Conservation (phyloP, 257 asterid species). For the Solanum bulbocastanum region DNA sequence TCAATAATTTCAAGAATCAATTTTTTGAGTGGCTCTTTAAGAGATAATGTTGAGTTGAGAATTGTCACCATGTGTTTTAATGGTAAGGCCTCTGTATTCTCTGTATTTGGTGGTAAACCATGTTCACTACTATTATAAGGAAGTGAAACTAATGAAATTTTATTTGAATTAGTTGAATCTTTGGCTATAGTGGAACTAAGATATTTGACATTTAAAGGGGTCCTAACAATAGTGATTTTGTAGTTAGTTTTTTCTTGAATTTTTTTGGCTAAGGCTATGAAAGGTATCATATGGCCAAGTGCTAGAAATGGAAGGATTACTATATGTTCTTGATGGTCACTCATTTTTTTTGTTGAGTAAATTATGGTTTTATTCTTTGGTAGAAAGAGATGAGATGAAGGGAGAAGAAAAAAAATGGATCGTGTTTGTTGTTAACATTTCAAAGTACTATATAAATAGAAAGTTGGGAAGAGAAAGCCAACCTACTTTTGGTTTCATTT, state of each 20-base stretch:
- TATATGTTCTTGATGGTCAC: slow-evolving; percentile 16
- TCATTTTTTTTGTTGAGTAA: background rate
- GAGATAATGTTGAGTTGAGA: slow-evolving; percentile 35
- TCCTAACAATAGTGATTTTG: slow-evolving; percentile 48
- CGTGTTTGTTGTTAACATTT: background rate
- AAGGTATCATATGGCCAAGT: slow-evolving; percentile 67
- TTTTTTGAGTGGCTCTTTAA: slow-evolving; percentile 22
- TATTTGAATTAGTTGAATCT: background rate
- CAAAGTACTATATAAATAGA: too few species aligned
- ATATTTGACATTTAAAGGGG: slow-evolving; percentile 48
- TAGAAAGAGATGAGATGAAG: background rate
- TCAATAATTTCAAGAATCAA: slow-evolving; percentile 22
- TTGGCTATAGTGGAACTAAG: slow-evolving; percentile 28
- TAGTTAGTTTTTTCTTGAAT: slow-evolving; percentile 21
- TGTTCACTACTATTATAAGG: slow-evolving; percentile 42
- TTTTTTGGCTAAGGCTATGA: slow-evolving; percentile 40
- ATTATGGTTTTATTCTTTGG: background rate
- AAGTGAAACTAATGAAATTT: slow-evolving; percentile 34
- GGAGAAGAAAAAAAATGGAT: background rate
- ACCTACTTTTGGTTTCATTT: background rate
- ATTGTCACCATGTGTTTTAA: slow-evolving; percentile 29
- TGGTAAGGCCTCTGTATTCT: slow-evolving; percentile 65
- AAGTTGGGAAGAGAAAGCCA: background rate
- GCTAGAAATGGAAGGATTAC: slow-evolving; percentile 63
- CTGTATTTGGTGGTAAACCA: slow-evolving; percentile 62